Evolutionary conservation across 192 early-diverging fungal genomes (phyloP), one percentile per base, ranked within the genome.

Genomic region (Entrophospora sp.): DNA sequence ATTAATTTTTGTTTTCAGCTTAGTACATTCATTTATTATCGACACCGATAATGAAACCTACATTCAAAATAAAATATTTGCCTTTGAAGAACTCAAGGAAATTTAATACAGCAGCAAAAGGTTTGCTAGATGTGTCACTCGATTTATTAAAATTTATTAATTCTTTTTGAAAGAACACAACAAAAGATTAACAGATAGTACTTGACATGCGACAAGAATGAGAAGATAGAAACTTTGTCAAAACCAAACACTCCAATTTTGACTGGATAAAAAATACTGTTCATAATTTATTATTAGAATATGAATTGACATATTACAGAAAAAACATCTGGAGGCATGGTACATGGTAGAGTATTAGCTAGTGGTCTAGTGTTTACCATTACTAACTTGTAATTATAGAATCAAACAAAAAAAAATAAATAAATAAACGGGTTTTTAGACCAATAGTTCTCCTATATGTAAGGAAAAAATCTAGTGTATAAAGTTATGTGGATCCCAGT

Each of bases 91-190:
- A 13, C 34, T 57, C 1, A 22, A 57, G 36, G 53, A 57, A 18
- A 57, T 57, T 36, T 37, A 10, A 36, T 1, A 57, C n/a, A 36
- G 31, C 9, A 37, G 8, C 1, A 57, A 57, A 57, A 20, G 20
- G 24, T 20, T 20, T 57, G 8, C 31, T 34, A 2, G 32, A 57
- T 9, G 24, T 46, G 44, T 28, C 28, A 14, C 24, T 4, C 3
- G 24, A 43, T 28, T 61, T 61, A 32, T 61, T 61, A 5, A 31
- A 61, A 20, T 61, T 27, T 31, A 43, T 61, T 1, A 31, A 38
- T 24, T 61, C 59, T 30, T 61, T 61, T 14, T 18, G 38, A 44
- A 31, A 7, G 59, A 61, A 61, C 40, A 61, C 25, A 44, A 44
- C 38, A 3, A 22, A 44, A 44, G 2, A 44, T 18, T 61, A 43